Base-by-base conservation (phyloP, 2,329 filamentous ascomycete genomes). In the Exophiala sp. region DNA sequence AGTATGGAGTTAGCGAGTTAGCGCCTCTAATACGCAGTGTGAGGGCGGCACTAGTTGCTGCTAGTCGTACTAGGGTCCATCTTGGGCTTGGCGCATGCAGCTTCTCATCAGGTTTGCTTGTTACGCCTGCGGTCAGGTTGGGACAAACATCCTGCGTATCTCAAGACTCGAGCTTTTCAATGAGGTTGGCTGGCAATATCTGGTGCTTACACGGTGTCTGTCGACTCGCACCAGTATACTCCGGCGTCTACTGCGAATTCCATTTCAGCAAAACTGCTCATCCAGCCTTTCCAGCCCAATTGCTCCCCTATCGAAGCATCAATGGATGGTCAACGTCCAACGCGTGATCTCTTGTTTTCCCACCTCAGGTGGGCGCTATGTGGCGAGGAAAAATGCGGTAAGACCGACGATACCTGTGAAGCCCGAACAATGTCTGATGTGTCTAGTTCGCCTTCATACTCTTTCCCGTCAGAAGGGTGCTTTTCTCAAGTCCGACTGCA, bases 241-340 rank as follows among this genome's bases (percentile, higher is more conserved):
- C 19, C 23, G 23, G 34, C 7, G 34, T 19, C 7, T 9, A 16
- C 7, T 3, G 13, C 16, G 7, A 6, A 5, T 6, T 19, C 13
- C 14, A 37, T 14, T 5, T 24, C 32, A 23, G 3, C 13, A 13
- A 38, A 16, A 3, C 14, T 24, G 7, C n/a, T n/a, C 5, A 7
- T 32, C 16, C 30, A 13, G 13, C 32, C 32, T 14, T 13, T 21
- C 3, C 21, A 24, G 22, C 37, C 37, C 13, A 41, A 32, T 37
- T 40, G 40, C 41, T 44, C 49, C 45, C 23, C 29, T 5, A 29
- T 40, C 39, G 52, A 52, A 55, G 48, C 48, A 48, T 55, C 52
- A 46, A 55, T 55, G 52, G 52, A 55, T 55, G 52, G 35, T 51
- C 52, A 46, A 38, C 48, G 48, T 50, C 40, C 47, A 23, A 18